Evolutionary conservation across 2,329 filamentous ascomycete species (phyloP), one percentile per base, ranked within the genome.

Genomic region (Aspergillus sp.): DNA sequence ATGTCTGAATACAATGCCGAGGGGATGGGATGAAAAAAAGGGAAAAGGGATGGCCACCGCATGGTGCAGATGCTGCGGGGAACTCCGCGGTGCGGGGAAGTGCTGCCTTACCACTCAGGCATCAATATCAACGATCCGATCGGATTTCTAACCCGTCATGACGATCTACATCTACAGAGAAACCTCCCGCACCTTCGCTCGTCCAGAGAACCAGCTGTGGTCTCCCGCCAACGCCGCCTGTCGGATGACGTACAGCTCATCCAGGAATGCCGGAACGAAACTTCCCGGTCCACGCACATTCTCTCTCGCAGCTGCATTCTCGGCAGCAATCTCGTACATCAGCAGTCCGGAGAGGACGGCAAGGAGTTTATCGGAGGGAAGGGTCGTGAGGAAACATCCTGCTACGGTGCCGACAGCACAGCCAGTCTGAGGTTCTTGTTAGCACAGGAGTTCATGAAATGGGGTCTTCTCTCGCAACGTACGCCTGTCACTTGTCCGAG

Each of bases 401-500:
- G 96, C 79, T 1, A 87, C 84, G 0, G 91, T 94, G 1, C 92
- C 93, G 5, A 97, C 79, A 4, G 89, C 88, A 70, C 93, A 97
- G 0, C 93, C 93, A 36, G 86, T 89, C 74, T 77, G n/a, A 21
- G 10, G 34, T 5, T 44, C 11, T 36, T 10, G 19, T 46, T 36
- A 45, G 49, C 14, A 52, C 23, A 20, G 2, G 16, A 21, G 21
- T 38, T 6, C 5, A 4, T 41, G 16, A 1, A 9, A 9, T 14
- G 17, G 14, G 14, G n/a, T n/a, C n/a, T n/a, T 3, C 19, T 16
- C 5, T 13, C 3, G 7, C 21, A 20, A 59, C 70, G 36, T 69
- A 75, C 71, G n/a, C 74, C 75, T 2, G 74, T 77, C 16, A 77
- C 70, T 55, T 72, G 70, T n/a, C 74, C 70, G 0, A 78, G 70